Conservation (phyloP, 768 basidiomycete species). For the Cystofilobasidium ferigula region DNA sequence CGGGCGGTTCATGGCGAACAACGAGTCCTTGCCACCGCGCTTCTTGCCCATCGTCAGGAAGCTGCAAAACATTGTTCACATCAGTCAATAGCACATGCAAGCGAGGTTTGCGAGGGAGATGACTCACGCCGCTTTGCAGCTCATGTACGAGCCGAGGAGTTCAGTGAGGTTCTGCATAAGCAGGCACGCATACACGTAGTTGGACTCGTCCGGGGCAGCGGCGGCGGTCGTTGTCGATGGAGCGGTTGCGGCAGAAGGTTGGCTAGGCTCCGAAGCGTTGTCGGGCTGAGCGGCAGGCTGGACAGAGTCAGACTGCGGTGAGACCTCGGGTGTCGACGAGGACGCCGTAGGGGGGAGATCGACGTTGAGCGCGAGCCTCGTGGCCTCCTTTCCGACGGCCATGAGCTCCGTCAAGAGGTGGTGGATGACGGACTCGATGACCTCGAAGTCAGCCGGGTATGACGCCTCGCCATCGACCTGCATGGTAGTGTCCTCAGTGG, state of each 20-base stretch:
- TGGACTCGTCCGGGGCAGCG: neutral
- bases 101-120: neutral
- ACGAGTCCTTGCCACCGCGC: conserved; percentile 17
- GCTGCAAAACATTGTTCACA: neutral
- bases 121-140: conserved; percentile 64
- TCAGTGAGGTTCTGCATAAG: conserved; percentile 53
- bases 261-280: too few relatives aligned
- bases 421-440: conserved; percentile 42
- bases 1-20: conserved; percentile 10
- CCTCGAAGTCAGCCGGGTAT: conserved; percentile 35
- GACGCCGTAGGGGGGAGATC: neutral
- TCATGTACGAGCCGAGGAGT: conserved; percentile 80
- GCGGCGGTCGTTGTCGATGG: neutral
- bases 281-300: too few relatives aligned
- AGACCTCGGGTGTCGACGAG: neutral
- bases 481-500: conserved; percentile 23
- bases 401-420: conserved; percentile 63
- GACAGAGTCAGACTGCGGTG: neutral
- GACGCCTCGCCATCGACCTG: conserved; percentile 42
- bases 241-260: neutral
- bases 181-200: conserved; percentile 31
- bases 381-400: conserved; percentile 47
- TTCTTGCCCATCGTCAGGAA: conserved; percentile 26
- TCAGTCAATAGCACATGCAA: neutral
- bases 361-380: neutral